A percentile compares a stretch with the other conserved stretches of the same genome.
These are phyloP conservation scores for Venturiaceae sp. DNA, from an alignment of 2,329 filamentous ascomycete genomes.

Conservation along the genomic window DNA sequence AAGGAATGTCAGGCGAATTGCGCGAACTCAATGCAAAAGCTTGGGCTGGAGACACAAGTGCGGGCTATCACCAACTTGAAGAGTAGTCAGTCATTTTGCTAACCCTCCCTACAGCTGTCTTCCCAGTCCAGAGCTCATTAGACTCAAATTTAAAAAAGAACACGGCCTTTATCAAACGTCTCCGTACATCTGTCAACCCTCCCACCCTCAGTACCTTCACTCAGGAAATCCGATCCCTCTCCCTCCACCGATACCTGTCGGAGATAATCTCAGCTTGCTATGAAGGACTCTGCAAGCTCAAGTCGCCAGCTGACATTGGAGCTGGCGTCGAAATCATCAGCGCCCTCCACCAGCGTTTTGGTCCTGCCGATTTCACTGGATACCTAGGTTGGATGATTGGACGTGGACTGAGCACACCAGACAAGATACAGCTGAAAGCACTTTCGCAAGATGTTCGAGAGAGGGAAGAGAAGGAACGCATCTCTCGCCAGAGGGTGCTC, in stretches of 20 bases:
- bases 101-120: constrained; percentile 52
- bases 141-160: constrained; percentile 98
- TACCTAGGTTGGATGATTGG: constrained; percentile 89
- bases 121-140: constrained; percentile 66
- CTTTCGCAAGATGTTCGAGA: constrained; percentile 76
- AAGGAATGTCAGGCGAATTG: constrained; percentile 63
- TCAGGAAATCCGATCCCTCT: constrained; percentile 81
- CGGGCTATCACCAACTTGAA: constrained; percentile 14
- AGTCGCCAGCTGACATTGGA: constrained; percentile 83
- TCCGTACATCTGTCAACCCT: constrained; percentile 79
- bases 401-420: constrained; percentile 81
- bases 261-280: constrained; percentile 95
- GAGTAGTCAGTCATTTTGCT: too few species aligned
- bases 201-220: constrained; percentile 75
- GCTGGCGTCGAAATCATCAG: constrained; percentile 88
- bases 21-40: constrained; percentile 77
- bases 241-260: constrained; percentile 91
- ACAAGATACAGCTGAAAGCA: constrained; percentile 72
- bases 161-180: constrained; percentile 92
- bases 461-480: constrained; percentile 89
- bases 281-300: constrained; percentile 85
- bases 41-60: constrained; percentile 86
- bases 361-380: constrained; percentile 79
- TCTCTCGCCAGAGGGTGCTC: constrained; percentile 75
- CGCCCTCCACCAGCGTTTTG: constrained; percentile 92